Evolutionary conservation across 2,329 filamentous ascomycete species (phyloP), one percentile per base, ranked within the genome.

Genomic region (Xylaria arbuscula): DNA sequence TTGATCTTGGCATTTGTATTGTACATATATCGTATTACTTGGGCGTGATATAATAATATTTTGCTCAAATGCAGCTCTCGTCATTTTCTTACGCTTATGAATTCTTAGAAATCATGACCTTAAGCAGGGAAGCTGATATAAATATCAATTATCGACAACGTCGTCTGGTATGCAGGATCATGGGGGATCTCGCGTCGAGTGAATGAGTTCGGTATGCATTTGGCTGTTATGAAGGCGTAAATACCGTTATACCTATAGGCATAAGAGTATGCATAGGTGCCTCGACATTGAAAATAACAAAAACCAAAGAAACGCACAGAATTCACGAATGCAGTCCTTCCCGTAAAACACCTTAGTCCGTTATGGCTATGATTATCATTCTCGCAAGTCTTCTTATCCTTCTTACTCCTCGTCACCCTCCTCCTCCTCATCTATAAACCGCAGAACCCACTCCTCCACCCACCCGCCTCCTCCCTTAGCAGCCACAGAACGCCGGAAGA

Each of bases 401-500:
- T 9, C 50, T 34, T 54, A 28, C 13, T 32, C 50, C 15, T 54
- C 51, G 15, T 75, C 62, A 13, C 76, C 69, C 42, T 79, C 74
- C 51, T 82, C 77, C 53, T 74, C 73, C 45, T 54, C 72, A 2
- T 69, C 70, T 63, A 81, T 58, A 55, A 80, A 78, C 54, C 72
- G 67, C 64, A 64, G 45, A 4, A 81, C 70, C 72, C 77, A 79
- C 0, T 66, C 73, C 48, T 82, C 81, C 5, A 79, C 67, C 61
- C 64, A 68, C 0, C 76, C 28, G 5, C 5, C 28, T 28, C 28
- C 28, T 28, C 28, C 77, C n/a, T 75, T 77, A 0, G 75, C 72
- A 7, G 78, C 76, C 11, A 77, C 36, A 19, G 83, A 80, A 70
- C 75, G 81, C 13, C 73, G 65, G 69, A 86, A 85, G 15, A 81